Percentiles rank a stretch among this genome's conserved stretches.
Conservation (phyloP, 2,329 filamentous ascomycete genomes). For the Aspergillus quadrilineatus region DNA sequence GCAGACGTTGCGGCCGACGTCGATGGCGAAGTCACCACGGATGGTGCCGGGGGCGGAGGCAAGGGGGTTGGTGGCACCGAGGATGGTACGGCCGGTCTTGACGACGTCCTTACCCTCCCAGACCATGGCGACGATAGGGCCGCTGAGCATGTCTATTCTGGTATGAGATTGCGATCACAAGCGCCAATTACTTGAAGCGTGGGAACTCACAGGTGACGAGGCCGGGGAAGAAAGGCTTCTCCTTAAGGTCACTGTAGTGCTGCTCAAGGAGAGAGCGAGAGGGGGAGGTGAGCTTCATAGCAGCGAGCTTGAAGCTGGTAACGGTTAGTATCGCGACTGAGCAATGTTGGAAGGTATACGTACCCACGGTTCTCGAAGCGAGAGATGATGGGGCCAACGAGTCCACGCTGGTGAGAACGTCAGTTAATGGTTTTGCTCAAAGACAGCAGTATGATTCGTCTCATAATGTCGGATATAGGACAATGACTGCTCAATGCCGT, state of each 20-base stretch:
- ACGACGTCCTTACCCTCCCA: conserved; percentile 99
- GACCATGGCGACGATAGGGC: conserved; percentile 98
- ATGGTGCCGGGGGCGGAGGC: conserved; percentile 95
- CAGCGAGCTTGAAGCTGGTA: conserved; percentile 89
- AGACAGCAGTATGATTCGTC: conserved; percentile 3
- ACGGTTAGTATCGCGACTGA: not conserved
- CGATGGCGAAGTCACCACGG: conserved; percentile 87
- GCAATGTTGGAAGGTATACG: conserved; percentile 33
- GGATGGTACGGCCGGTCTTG: conserved; percentile 94
- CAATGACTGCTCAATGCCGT: conserved; percentile 32
- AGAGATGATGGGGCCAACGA: conserved; percentile 94
- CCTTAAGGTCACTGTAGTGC: conserved; percentile 91
- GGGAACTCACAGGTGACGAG: conserved; percentile 77
- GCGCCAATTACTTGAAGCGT: not conserved
- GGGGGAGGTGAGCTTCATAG: conserved; percentile 91
- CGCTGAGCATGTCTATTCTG: conserved; percentile 82
- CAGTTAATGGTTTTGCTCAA: conserved; percentile 19
- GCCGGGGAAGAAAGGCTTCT: conserved; percentile 95
- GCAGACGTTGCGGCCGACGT: conserved; percentile 97
- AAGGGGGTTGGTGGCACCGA: conserved; percentile 98
- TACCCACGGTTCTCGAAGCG: conserved; percentile 97
- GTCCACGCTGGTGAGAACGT: conserved; percentile 70
- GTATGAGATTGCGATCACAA: conserved; percentile 19
- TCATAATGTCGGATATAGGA: not conserved
- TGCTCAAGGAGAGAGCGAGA: conserved; percentile 94